Evolutionary conservation across 1,139 yeast genomes (phyloP).

Genomic region (Sugiyamaella novakii): DNA sequence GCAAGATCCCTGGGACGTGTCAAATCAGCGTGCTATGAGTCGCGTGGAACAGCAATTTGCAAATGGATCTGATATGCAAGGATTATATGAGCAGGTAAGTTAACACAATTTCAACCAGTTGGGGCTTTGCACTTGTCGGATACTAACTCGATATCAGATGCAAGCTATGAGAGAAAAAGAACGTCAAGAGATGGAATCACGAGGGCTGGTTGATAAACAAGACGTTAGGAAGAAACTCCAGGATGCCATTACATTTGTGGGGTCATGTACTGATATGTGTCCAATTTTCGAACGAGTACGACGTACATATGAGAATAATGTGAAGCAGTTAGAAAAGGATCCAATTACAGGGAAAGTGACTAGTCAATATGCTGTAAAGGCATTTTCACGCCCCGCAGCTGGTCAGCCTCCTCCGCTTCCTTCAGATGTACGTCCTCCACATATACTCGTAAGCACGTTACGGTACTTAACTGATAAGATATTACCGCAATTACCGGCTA

Average conservation of each 20-base stretch:
- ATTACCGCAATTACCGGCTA: slow-evolving; percentile 69
- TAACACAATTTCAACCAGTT: too few species aligned
- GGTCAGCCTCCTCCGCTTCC: slow-evolving; percentile 99
- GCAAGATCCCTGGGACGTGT: slow-evolving; percentile 54
- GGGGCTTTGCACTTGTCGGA: too few species aligned
- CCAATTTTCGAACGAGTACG: slow-evolving; percentile 91
- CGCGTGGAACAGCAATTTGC: slow-evolving; percentile 44
- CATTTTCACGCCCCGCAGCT: slow-evolving; percentile 96
- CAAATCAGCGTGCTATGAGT: slow-evolving; percentile 53
- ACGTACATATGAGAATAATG: slow-evolving; percentile 85
- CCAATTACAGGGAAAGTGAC: slow-evolving; percentile 61
- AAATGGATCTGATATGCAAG: slow-evolving; percentile 48
- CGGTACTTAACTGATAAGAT: slow-evolving; percentile 68
- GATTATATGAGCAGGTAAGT: slow-evolving; percentile 51
- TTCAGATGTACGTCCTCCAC: slow-evolving; percentile 95
- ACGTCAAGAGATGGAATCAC: slow-evolving; percentile 73
- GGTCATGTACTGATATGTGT: slow-evolving; percentile 93
- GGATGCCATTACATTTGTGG: slow-evolving; percentile 85
- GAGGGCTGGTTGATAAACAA: slow-evolving; percentile 87
- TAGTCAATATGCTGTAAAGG: slow-evolving; percentile 72
- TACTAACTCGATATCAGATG: slow-evolving; percentile 17
- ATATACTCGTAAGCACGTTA: slow-evolving; percentile 62
- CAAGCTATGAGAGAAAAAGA: slow-evolving; percentile 78
- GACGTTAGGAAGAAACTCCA: slow-evolving; percentile 76
- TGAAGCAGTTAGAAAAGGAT: slow-evolving; percentile 75